Conservation (phyloP, 495 filamentous ascomycete genomes). For the Umbilicaria muhlenbergii region DNA sequence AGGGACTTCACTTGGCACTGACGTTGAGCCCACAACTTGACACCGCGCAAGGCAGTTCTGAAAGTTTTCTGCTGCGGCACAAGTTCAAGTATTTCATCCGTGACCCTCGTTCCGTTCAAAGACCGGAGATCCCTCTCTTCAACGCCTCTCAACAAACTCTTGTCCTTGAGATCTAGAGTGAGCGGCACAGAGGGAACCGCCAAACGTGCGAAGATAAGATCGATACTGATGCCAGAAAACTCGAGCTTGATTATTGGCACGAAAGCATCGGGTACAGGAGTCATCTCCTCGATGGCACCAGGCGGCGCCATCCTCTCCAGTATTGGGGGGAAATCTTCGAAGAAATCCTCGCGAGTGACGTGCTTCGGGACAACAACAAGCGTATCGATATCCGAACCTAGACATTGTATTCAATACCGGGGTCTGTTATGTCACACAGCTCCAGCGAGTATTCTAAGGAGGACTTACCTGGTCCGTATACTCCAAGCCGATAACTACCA, state of each 20-base stretch:
- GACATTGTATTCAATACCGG: neutral
- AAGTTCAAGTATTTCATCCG: conserved; percentile 73
- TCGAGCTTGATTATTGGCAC: conserved; percentile 95
- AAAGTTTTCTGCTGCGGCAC: conserved; percentile 86
- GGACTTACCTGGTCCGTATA: conserved; percentile 65
- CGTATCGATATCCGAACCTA: conserved; percentile 93
- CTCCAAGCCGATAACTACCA: conserved; percentile 85
- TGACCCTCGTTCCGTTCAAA: conserved; percentile 85
- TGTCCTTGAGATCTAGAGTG: conserved; percentile 62
- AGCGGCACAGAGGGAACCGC: conserved; percentile 53
- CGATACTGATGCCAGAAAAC: conserved; percentile 77
- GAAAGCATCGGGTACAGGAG: conserved; percentile 72
- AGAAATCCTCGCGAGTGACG: conserved; percentile 77
- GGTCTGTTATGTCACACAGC: neutral
- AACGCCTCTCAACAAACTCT: conserved; percentile 67
- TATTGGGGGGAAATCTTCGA: conserved; percentile 64
- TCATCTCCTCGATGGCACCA: conserved; percentile 71
- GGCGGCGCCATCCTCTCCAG: conserved; percentile 56
- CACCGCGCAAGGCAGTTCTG: conserved; percentile 67
- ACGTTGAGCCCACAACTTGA: conserved; percentile 95
- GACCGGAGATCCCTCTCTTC: conserved; percentile 76
- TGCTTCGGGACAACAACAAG: conserved; percentile 82
- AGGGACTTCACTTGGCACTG: conserved; percentile 13
- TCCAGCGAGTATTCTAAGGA: neutral
- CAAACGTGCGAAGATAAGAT: conserved; percentile 82